phyloP scores from a whole-genome alignment of 2,329 filamentous ascomycete species.

The Colletotrichum theobromicola region DNA sequence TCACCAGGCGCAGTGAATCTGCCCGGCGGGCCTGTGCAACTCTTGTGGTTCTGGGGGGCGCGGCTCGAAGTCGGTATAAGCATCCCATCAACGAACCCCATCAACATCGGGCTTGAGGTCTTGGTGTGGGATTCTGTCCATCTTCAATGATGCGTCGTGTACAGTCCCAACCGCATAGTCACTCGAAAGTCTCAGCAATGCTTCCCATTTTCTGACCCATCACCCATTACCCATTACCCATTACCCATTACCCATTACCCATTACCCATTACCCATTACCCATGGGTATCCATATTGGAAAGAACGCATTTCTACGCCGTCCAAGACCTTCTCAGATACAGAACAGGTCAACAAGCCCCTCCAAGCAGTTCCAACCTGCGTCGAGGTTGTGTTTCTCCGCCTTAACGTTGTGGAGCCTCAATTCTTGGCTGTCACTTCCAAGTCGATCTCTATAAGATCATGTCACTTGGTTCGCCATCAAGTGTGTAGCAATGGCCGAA shows the following conservation, averaged over 20 bases:
- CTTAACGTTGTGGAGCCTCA: too few relatives aligned
- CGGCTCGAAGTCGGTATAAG: too few relatives aligned
- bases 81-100: not conserved
- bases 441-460: not conserved
- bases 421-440: not conserved
- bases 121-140: not conserved
- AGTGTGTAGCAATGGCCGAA: not conserved
- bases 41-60: too few relatives aligned
- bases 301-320: too few relatives aligned
- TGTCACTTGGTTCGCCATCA: not conserved
- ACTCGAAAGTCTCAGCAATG: fast-evolving
- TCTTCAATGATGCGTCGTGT: not conserved
- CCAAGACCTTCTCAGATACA: not conserved
- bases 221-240: not conserved
- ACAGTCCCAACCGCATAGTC: not conserved
- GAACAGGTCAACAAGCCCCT: not conserved
- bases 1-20: too few relatives aligned
- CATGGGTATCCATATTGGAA: not conserved
- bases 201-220: not conserved
- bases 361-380: too few relatives aligned
- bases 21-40: too few relatives aligned
- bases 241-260: too few relatives aligned
- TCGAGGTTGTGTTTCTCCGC: too few relatives aligned
- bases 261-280: not conserved
- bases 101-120: not conserved